Conservation (phyloP, 805 yeast species). For the Pichia pseudocactophila region DNA sequence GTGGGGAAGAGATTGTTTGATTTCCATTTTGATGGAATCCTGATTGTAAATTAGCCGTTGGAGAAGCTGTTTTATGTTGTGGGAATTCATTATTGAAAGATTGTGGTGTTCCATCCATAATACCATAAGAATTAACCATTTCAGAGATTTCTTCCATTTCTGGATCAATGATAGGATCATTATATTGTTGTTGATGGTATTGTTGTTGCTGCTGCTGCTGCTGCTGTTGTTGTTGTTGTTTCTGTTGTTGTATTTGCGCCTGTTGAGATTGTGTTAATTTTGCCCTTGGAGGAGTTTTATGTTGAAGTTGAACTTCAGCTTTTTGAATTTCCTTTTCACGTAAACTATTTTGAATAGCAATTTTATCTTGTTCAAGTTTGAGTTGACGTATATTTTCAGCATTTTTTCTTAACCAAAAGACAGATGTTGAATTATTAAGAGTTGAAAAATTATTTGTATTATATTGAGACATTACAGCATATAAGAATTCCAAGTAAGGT, state of each 20-base stretch:
- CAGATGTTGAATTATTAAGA: conserved; percentile 23
- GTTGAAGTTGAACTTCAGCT: conserved; percentile 4
- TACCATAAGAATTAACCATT: conserved; percentile 24
- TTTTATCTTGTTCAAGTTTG: conserved; percentile 21
- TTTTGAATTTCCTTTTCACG: conserved; percentile 22
- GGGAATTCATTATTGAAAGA: conserved; percentile 10
- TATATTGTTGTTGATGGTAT: not conserved
- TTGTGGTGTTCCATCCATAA: conserved; percentile 21
- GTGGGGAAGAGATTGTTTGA: conserved; percentile 23
- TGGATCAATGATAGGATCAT: conserved; percentile 19
- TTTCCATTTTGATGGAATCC: conserved; percentile 9
- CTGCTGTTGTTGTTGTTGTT: conserved; percentile 5
- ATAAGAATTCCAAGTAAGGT: conserved; percentile 82
- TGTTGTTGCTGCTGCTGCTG: conserved; percentile 10
- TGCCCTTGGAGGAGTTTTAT: not conserved
- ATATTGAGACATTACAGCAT: conserved; percentile 65
- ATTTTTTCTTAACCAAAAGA: conserved; percentile 25
- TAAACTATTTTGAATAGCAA: conserved; percentile 21
- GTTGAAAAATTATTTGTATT: conserved; percentile 38
- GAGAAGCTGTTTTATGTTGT: not conserved
- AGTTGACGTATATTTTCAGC: conserved; percentile 22
- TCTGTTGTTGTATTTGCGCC: not conserved
- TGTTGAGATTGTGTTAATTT: not conserved
- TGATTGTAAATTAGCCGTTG: conserved; percentile 15
- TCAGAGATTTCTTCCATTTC: conserved; percentile 27